A percentile compares a stretch with the other conserved stretches of the same genome.
Conservation (phyloP, 495 filamentous ascomycete genomes). For the Aspergillus baeticus region DNA sequence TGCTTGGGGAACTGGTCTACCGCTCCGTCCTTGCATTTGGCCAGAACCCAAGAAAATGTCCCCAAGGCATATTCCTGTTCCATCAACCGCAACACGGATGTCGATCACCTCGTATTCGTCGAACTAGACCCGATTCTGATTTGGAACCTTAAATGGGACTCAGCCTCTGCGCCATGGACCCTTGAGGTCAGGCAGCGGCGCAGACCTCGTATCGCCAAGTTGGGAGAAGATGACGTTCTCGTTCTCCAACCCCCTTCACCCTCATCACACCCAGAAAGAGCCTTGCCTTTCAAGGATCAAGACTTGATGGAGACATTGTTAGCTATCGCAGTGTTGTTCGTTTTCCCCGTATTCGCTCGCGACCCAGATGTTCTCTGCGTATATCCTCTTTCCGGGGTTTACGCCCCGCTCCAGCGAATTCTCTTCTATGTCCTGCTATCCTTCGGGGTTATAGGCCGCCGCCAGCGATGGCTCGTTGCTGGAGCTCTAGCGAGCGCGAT, state of each 20-base stretch:
- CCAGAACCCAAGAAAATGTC: no score
- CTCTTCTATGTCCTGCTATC: background rate
- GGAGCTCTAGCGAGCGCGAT: constrained; percentile 3
- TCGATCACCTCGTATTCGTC: no score
- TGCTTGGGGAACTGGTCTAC: no score
- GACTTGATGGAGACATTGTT: no score
- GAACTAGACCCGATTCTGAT: no score
- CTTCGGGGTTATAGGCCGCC: background rate
- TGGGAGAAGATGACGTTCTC: background rate
- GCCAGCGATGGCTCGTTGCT: constrained; percentile 5
- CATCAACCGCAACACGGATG: no score
- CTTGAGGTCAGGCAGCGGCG: background rate
- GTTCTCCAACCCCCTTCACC: background rate
- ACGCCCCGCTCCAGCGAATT: constrained; percentile 1
- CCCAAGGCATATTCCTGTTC: no score
- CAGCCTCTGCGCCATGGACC: background rate
- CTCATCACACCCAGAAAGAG: no score
- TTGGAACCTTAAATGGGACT: no score
- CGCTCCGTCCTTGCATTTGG: no score
- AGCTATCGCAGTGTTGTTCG: background rate
- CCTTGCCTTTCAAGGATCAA: no score
- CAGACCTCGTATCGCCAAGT: no score
- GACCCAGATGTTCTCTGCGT: background rate
- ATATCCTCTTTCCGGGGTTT: background rate
- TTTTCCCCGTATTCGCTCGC: background rate